Percentiles rank a stretch among this genome's conserved stretches.
Conservation (phyloP, 495 filamentous ascomycete genomes). For the Penicillium coffeae region DNA sequence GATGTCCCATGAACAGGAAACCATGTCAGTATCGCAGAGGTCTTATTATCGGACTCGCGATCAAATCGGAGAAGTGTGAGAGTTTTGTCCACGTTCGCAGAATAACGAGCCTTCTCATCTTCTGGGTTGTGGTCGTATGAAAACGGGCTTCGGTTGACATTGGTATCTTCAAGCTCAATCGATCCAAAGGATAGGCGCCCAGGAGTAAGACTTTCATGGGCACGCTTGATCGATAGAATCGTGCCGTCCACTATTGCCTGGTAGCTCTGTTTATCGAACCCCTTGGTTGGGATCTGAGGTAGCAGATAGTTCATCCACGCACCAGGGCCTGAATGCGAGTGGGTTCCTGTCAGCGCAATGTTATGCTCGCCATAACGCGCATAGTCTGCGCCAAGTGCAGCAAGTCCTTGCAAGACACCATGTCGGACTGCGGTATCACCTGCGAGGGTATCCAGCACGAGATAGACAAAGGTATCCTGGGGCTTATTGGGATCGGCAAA, state of each 20-base stretch:
- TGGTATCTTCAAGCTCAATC: conserved; percentile 74
- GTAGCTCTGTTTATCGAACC: conserved; percentile 87
- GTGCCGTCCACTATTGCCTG: conserved; percentile 87
- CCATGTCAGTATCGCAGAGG: conserved; percentile 80
- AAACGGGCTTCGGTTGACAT: conserved; percentile 86
- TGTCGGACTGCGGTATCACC: conserved; percentile 89
- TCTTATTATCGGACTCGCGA: conserved; percentile 65
- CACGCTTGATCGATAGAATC: conserved; percentile 72
- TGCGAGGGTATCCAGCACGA: conserved; percentile 82
- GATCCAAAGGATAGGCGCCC: conserved; percentile 71
- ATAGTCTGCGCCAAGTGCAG: conserved; percentile 63
- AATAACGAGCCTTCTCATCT: conserved; percentile 70
- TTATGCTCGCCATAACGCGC: conserved; percentile 76
- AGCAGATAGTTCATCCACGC: conserved; percentile 96
- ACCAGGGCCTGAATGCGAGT: conserved; percentile 88
- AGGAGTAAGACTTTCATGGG: conserved; percentile 68
- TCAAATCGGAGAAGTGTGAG: conserved; percentile 82
- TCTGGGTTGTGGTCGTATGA: conserved; percentile 88
- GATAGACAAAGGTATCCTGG: conserved; percentile 75
- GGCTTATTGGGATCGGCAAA: conserved; percentile 64
- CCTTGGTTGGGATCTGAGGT: conserved; percentile 86
- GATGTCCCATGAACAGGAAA: conserved; percentile 94
- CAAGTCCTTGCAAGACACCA: conserved; percentile 73
- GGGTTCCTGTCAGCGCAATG: conserved; percentile 86
- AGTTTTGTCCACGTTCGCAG: conserved; percentile 77